These are phyloP conservation scores for Cladosporium sp. DNA, from an alignment of 2,329 filamentous ascomycete genomes.

Conservation along the genomic window DNA sequence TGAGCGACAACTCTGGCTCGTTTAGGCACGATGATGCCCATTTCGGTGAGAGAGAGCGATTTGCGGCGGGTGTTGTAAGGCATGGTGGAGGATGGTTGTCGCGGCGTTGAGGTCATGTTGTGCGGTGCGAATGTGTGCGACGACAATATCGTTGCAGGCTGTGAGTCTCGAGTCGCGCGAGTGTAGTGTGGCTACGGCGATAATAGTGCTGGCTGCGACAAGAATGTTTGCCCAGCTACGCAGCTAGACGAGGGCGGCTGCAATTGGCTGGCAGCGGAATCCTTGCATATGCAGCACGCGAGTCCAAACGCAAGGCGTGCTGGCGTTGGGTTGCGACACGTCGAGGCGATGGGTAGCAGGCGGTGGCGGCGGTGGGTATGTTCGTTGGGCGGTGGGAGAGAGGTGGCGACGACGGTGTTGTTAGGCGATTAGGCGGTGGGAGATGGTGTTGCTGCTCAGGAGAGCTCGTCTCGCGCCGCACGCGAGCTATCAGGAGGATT, in stretches of 20 bases:
- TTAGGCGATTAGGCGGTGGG: neutral
- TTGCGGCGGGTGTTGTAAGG: constrained; percentile 96
- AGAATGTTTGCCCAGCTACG: constrained; percentile 11
- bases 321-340: constrained; percentile 9
- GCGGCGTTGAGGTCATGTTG: constrained; percentile 4
- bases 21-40: constrained; percentile 80
- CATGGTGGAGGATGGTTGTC: constrained; percentile 51
- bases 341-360: neutral
- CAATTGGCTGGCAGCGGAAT: constrained; percentile 7
- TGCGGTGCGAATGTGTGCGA: neutral
- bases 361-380: neutral
- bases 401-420: neutral
- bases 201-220: constrained; percentile 8
- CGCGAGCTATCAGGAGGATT: neutral
- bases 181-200: neutral
- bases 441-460: neutral
- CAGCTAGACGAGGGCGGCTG: constrained; percentile 9
- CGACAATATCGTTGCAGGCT: neutral
- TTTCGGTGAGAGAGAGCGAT: constrained; percentile 84
- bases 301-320: constrained; percentile 11
- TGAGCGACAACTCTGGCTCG: constrained; percentile 41
- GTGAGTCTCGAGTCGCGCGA: neutral
- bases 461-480: neutral
- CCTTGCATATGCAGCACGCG: constrained; percentile 13
- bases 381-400: neutral